Base-by-base conservation (phyloP, 2,329 filamentous ascomycete species). In the Tolypocladium guangdongense region DNA sequence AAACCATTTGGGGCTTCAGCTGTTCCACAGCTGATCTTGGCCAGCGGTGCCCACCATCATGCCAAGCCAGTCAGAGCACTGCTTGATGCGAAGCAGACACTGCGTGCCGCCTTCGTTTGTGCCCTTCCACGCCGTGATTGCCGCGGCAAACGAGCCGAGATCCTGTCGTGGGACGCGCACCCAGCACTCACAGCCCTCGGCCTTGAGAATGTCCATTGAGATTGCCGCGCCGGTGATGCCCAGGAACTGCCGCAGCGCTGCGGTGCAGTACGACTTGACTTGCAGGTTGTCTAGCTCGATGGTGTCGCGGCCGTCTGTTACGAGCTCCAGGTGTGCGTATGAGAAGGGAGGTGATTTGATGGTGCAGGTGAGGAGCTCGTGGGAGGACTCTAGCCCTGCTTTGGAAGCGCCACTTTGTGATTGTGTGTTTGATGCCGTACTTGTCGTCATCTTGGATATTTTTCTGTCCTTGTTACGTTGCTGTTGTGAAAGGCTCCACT, bases 171-270 rank as follows among this genome's bases (percentile, higher is more conserved):
- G 83, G 10, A 88, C 66, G 20, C 87, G 75, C 50, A 90, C 66
- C 83, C 85, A 88, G 53, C 79, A 79, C 49, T 81, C 73, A 7
- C 63, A 61, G 1, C 71, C 74, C 3, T 80, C 69, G 0, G 84
- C 71, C 59, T 83, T 81, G 36, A 92, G 75, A 22, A 91, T 81
- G 63, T 92, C 88, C 53, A 90, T 64, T 1, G 83, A 71, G 4
- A 91, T 83, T 12, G 81, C 82, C 2, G 76, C 70, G 12, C 88
- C 88, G 0, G 81, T 83, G 20, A 81, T 69, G 22, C 88, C 88
- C 1, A 92, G 78, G 61, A 88, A 90, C 56, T 86, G 80, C 1
- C 73, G 74, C 8, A 92, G 71, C 0, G 87, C 83, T 1, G 77
- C 67, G 2, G 78, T 80, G 59, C 87, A 79, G 62, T 87, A 83